phyloP scores from a whole-genome alignment of 345 rosid species.

The Moringa oleifera region DNA sequence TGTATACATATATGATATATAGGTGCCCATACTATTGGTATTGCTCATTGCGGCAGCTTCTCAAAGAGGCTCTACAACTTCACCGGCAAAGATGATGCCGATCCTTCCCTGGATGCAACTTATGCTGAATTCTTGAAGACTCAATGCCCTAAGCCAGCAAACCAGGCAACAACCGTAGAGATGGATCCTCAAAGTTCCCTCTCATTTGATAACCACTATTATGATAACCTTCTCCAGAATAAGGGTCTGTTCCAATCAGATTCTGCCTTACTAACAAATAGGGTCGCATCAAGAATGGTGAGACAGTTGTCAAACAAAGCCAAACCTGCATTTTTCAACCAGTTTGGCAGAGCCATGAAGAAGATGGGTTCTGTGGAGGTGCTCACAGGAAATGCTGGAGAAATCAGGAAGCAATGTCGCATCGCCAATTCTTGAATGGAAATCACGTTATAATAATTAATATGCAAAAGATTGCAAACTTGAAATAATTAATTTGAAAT shows the following conservation, averaged over 20 bases:
- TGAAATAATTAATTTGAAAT: too few species aligned
- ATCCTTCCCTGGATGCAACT: constrained; percentile 35
- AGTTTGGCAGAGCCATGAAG: constrained; percentile 44
- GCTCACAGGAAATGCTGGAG: constrained; percentile 37
- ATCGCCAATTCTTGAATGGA: constrained; percentile 21
- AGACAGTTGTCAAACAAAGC: too few species aligned
- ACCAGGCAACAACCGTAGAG: constrained; percentile 24
- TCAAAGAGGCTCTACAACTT: too few species aligned
- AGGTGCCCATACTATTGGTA: too few species aligned
- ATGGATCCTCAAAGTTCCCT: constrained; percentile 46
- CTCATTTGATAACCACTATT: constrained; percentile 45
- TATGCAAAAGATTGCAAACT: too few species aligned
- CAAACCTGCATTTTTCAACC: constrained; percentile 13
- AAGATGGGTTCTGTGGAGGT: constrained; percentile 48
- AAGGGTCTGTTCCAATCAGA: constrained; percentile 50
- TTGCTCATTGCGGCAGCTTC: too few species aligned
- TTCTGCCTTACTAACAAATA: constrained; percentile 47
- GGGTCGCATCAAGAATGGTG: constrained; percentile 13
- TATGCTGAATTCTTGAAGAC: constrained; percentile 36
- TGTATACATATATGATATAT: too few species aligned
- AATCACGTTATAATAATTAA: too few species aligned
- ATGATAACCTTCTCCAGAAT: constrained; percentile 17
- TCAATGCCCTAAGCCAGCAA: constrained; percentile 33
- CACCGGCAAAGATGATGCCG: constrained; percentile 51
- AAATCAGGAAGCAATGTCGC: constrained; percentile 45